Conservation (phyloP, 148 eudicot species). For the Vaccinium myrtillus region DNA sequence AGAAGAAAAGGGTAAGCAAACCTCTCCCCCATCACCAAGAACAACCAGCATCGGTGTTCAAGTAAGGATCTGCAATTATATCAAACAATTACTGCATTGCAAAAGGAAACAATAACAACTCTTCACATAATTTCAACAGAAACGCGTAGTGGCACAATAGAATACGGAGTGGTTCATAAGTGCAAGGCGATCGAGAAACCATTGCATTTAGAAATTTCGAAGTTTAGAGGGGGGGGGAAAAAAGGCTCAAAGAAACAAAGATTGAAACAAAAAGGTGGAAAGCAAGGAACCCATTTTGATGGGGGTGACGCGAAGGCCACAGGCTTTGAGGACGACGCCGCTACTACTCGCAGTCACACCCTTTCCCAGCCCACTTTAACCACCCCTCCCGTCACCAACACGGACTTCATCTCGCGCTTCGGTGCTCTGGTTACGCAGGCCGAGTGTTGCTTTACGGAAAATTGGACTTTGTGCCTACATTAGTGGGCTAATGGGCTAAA, state of each 20-base stretch:
- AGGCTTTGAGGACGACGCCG: conserved; percentile 89
- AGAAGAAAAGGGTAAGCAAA: too few species aligned
- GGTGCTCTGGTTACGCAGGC: too few species aligned
- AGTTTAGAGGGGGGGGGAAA: too few species aligned
- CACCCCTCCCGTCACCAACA: conserved; percentile 87
- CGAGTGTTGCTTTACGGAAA: too few species aligned
- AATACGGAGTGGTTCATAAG: background rate
- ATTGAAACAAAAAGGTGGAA: background rate
- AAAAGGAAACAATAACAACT: too few species aligned
- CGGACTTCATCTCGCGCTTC: conserved; percentile 70
- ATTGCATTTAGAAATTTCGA: background rate
- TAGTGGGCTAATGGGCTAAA: too few species aligned
- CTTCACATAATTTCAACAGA: background rate
- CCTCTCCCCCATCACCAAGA: too few species aligned
- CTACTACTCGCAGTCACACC: conserved; percentile 92
- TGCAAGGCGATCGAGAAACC: background rate
- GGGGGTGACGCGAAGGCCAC: conserved; percentile 93
- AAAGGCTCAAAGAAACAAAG: background rate
- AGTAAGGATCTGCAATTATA: too few species aligned
- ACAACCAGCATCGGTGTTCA: too few species aligned
- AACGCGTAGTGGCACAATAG: background rate
- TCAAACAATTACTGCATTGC: too few species aligned
- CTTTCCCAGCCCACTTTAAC: conserved; percentile 84
- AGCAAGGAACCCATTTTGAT: conserved; percentile 66
- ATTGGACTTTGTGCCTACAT: too few species aligned